These are phyloP conservation scores for Nicotiana otophora DNA, from an alignment of 257 asterid genomes.

Conservation along the genomic window DNA sequence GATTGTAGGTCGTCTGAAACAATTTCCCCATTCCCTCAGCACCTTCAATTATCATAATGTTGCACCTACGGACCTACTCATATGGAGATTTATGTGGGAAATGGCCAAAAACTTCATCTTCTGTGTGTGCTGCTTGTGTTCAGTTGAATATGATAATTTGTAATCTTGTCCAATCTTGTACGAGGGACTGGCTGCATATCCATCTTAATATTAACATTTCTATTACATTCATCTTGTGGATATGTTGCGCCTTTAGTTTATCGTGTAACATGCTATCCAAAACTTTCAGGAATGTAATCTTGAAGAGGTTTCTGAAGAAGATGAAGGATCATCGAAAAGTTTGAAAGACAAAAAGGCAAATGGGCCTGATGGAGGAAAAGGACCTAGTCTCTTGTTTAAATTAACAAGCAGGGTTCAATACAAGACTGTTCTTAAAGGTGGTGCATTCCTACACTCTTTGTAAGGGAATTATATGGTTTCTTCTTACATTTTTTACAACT, in stretches of 20 bases:
- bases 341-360: conserved; percentile 87
- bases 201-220: background rate
- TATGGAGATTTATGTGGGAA: background rate
- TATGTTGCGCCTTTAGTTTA: background rate
- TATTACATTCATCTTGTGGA: background rate
- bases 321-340: conserved; percentile 76
- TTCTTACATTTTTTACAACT: background rate
- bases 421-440: conserved; percentile 89
- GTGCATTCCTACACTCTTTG: background rate
- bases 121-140: background rate
- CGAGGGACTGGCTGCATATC: background rate
- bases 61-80: background rate
- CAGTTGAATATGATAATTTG: background rate
- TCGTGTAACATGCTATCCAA: background rate
- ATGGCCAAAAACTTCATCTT: background rate
- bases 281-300: conserved; percentile 80
- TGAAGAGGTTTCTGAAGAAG: conserved; percentile 85
- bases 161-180: background rate
- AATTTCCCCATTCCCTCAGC: background rate
- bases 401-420: conserved; percentile 80
- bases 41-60: background rate
- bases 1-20: background rate
- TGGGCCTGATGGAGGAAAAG: conserved; percentile 60
- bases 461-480: background rate
- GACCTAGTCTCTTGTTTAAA: conserved; percentile 73